phyloP scores from a whole-genome alignment of 805 yeast species.

The Suhomyces kilbournensis region DNA sequence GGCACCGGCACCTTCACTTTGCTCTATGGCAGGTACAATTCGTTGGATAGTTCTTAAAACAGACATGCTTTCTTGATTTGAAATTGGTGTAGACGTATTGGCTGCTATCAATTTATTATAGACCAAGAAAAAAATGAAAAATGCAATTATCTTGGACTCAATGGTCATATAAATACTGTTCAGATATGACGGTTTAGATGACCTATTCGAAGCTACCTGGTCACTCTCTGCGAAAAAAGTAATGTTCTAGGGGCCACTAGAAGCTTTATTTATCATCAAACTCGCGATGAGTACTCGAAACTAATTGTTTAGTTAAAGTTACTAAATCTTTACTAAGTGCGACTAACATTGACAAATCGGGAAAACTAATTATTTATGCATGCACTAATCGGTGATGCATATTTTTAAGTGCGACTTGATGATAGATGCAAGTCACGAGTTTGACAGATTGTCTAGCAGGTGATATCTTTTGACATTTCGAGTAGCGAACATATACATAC shows the following conservation, averaged over 20 bases:
- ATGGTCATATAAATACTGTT: neutral
- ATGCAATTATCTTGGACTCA: neutral
- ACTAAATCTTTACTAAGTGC: neutral
- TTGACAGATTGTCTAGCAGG: neutral
- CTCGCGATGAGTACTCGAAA: neutral
- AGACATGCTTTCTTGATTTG: slow-evolving; percentile 39
- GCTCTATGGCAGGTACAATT: slow-evolving; percentile 54
- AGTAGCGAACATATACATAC: too few relatives aligned
- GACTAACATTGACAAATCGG: neutral
- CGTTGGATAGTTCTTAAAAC: slow-evolving; percentile 28
- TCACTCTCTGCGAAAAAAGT: neutral
- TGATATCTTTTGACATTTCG: neutral
- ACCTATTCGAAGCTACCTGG: neutral
- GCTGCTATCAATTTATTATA: neutral
- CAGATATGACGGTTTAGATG: neutral
- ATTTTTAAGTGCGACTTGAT: neutral
- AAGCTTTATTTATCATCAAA: neutral
- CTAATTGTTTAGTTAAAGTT: neutral
- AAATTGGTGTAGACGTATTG: neutral
- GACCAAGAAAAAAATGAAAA: neutral
- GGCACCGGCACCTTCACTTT: slow-evolving; percentile 85
- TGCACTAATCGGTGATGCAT: neutral
- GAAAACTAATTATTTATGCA: neutral
- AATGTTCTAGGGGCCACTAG: neutral
- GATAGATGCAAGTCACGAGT: neutral